Conservation (phyloP, 345 rosid species). For the Boechera divaricarpa region DNA sequence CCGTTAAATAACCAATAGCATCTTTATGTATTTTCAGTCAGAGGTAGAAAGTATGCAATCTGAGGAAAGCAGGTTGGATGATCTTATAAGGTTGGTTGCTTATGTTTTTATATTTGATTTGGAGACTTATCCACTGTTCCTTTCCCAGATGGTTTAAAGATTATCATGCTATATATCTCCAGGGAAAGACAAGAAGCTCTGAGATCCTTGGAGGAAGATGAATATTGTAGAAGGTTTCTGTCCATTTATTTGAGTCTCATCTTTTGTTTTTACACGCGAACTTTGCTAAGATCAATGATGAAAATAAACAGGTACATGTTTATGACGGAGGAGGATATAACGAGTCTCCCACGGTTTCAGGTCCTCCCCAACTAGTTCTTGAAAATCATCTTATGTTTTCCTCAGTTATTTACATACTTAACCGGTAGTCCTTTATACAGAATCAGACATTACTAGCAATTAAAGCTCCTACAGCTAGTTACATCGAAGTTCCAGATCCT, state of each 20-base stretch:
- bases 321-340: constrained; percentile 66
- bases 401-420: constrained; percentile 12
- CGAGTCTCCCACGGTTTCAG: constrained; percentile 64
- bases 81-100: constrained; percentile 62
- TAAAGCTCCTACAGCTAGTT: constrained; percentile 75
- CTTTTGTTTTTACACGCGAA: constrained; percentile 2
- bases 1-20: not conserved
- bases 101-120: constrained; percentile 14
- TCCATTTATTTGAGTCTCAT: constrained; percentile 15
- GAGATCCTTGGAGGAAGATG: constrained; percentile 60
- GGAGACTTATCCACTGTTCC: constrained; percentile 13
- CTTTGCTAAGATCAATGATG: constrained; percentile 27
- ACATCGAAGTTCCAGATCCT: constrained; percentile 79
- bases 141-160: constrained; percentile 26
- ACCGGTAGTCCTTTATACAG: constrained; percentile 47
- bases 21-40: constrained; percentile 49
- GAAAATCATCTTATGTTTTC: constrained; percentile 9
- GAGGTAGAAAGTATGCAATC: constrained; percentile 57
- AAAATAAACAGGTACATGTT: constrained; percentile 58
- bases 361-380: constrained; percentile 48
- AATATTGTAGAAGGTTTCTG: constrained; percentile 50
- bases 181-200: constrained; percentile 67
- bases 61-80: constrained; percentile 64
- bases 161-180: constrained; percentile 39
- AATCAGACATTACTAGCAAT: constrained; percentile 65